Conservation (phyloP, 2,329 filamentous ascomycete genomes). For the Coniochaeta ligniaria region DNA sequence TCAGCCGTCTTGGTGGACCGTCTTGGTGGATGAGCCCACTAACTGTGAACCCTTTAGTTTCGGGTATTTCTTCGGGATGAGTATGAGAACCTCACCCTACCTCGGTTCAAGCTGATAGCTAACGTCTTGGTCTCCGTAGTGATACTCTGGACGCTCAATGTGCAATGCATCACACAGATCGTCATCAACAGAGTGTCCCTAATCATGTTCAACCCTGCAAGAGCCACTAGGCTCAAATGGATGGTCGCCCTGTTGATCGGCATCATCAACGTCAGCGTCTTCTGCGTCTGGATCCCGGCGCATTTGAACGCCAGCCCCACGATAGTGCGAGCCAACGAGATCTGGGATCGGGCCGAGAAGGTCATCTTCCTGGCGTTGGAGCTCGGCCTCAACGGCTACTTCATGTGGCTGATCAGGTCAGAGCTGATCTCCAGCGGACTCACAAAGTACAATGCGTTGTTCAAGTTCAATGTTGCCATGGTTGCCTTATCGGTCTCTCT, state of each 20-base stretch:
- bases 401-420: constrained; percentile 33
- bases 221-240: constrained; percentile 30
- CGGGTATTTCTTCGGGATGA: constrained; percentile 12
- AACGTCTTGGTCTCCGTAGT: background rate
- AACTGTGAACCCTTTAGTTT: constrained; percentile 14
- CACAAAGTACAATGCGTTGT: constrained; percentile 35
- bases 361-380: constrained; percentile 37
- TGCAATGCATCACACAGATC: constrained; percentile 41
- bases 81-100: constrained; percentile 6
- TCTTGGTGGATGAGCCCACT: background rate
- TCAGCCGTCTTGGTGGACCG: background rate
- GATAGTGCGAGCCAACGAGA: constrained; percentile 32
- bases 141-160: constrained; percentile 12
- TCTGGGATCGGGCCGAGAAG: constrained; percentile 45
- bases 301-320: constrained; percentile 29
- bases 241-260: constrained; percentile 29
- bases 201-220: constrained; percentile 29
- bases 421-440: constrained; percentile 37
- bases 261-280: constrained; percentile 39
- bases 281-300: constrained; percentile 42
- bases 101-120: background rate
- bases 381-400: constrained; percentile 35
- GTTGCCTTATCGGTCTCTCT: constrained; percentile 36
- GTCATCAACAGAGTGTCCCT: constrained; percentile 41
- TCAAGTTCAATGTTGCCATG: constrained; percentile 36